Base-by-base conservation (phyloP, 345 rosid genomes). In the Arabidopsis suecica region DNA sequence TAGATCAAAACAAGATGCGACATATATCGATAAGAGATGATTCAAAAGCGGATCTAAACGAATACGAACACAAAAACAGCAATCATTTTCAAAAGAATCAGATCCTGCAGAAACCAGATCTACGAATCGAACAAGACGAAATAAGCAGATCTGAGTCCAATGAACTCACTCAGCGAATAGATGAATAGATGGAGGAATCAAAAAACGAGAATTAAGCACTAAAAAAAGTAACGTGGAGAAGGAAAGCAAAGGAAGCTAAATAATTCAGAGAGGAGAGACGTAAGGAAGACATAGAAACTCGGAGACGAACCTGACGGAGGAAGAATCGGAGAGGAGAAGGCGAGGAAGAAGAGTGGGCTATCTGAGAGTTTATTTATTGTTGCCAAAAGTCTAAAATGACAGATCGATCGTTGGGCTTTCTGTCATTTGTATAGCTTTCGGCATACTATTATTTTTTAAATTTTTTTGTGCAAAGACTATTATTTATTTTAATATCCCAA, bases 261-360 rank as follows among this genome's bases (percentile, higher is more conserved):
- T 78, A 20, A 20, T 20, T 20, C 22, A 20, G 22, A 20, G 22
- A 67, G 53, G 73, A 12, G 53, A 65, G 81, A 59, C 58, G 74
- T 30, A 4, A n/a, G 81, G 81, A 67, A 51, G 74, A 30, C 74
- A 72, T 36, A 61, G 64, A 72, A 73, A 72, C 61, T 11, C 81
- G 78, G 81, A 61, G 32, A 61, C 81, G 69, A 60, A 78, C 81
- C 81, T 72, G 16, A 2, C 59, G 78, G 74, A 78, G 78, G 78
- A 38, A 72, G 81, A 78, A 66, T 59, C 78, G 74, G 74, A 73
- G 77, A 60, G 69, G 12, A 69, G 66, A 20, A 72, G 36, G 73
- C 76, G 81, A 78, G 73, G 77, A 78, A 72, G 44, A 51, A 57
- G 77, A 72, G 77, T 72, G 68, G 74, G 1, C 25, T 63, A 58